Evolutionary conservation across 495 filamentous ascomycete species (phyloP), one percentile per base, ranked within the genome.

Genomic region (Hamigera avellanea): DNA sequence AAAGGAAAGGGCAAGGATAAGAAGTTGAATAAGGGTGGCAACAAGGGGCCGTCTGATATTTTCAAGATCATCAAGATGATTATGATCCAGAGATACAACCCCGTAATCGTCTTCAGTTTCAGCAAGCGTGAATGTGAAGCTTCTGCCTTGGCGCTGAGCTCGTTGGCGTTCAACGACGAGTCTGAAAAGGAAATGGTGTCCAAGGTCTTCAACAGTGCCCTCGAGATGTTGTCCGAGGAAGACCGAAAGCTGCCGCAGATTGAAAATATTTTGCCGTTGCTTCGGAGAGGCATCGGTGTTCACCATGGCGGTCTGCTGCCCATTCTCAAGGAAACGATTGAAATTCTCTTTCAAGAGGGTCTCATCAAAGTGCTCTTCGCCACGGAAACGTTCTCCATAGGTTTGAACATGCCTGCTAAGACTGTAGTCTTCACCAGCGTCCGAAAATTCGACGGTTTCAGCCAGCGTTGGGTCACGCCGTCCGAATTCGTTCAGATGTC

Each of bases 401-500:
- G 91, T 34, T 64, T 98, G 28, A 98, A 98, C 66, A 98, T 98
- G 91, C 91, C 91, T 45, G 91, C 93, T 18, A 95, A 95, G 61
- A 98, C 91, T 6, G 91, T 98, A 12, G 88, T 98, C 28, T 98
- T 98, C 58, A 96, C 93, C 0, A 87, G 80, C 50, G 87, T 98
- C 14, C 79, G 81, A 5, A 98, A 98, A 54, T 98, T 83, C 44
- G 91, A 98, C 55, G 91, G 91, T 18, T 72, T 73, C n/a, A 66
- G 70, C 25, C 70, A 73, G 35, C 73, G 91, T 42, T 93, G 87
- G 68, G 71, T 98, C 18, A 93, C 86, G 0, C 85, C 91, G 2
- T 95, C 88, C 14, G 91, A 98, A 47, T 98, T 95, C 57, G 81
- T 96, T 39, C 91, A 98, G 52, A 98, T 98, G 91, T 93, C 91